phyloP scores from a whole-genome alignment of 75 land plant species.

The Cunninghamia lanceolata region DNA sequence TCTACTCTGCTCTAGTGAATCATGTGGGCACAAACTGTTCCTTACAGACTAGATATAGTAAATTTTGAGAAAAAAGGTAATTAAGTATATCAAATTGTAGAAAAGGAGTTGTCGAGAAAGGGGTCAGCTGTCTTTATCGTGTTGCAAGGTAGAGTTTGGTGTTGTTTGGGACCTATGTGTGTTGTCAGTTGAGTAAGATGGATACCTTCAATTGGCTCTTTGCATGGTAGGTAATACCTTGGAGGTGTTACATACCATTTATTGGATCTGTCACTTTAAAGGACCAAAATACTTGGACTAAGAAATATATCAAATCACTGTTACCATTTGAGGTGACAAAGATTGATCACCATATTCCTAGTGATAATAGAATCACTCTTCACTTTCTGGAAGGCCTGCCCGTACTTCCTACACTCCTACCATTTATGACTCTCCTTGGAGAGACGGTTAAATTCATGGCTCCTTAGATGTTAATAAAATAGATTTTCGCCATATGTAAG shows the following conservation, averaged over 20 bases:
- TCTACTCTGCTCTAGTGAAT: background rate
- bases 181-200: background rate
- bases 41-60: background rate
- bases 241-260: background rate
- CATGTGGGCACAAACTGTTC: background rate
- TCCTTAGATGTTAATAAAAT: background rate
- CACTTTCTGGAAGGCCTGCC: no score
- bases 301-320: background rate
- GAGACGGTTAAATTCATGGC: background rate
- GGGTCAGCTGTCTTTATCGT: background rate
- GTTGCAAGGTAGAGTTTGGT: background rate
- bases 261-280: background rate
- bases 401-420: background rate
- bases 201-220: background rate
- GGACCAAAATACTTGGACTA: background rate
- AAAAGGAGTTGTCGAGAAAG: no score
- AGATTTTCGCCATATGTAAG: background rate
- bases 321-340: background rate
- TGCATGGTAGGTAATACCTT: background rate
- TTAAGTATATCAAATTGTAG: no score
- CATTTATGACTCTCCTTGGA: background rate
- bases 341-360: background rate
- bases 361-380: no score
- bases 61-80: no score
- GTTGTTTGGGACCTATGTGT: background rate